phyloP scores from a whole-genome alignment of 2,329 filamentous ascomycete species.

The Amylocarpus encephaloides region DNA sequence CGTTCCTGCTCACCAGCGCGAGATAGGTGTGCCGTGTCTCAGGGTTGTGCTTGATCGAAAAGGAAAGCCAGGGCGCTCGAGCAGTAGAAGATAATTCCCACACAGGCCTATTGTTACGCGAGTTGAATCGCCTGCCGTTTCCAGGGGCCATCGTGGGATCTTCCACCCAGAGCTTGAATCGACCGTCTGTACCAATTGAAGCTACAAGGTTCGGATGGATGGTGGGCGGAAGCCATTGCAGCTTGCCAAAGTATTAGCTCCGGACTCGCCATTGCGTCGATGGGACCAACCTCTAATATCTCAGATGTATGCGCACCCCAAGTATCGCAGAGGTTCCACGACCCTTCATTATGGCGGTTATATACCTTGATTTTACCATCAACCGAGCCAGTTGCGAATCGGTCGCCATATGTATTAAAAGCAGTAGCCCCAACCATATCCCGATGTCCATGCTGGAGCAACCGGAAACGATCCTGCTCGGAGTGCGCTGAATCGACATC shows the following conservation, averaged over 20 bases:
- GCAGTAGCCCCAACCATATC: slow-evolving; percentile 50
- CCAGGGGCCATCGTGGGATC: slow-evolving; percentile 71
- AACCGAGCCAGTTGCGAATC: slow-evolving; percentile 83
- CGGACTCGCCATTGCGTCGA: slow-evolving; percentile 7
- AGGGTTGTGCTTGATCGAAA: slow-evolving; percentile 78
- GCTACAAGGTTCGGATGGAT: slow-evolving; percentile 80
- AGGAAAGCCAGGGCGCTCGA: slow-evolving; percentile 57
- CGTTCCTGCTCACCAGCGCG: slow-evolving; percentile 77
- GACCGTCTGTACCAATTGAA: slow-evolving; percentile 82
- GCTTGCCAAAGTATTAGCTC: slow-evolving; percentile 41
- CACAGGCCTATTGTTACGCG: slow-evolving; percentile 58
- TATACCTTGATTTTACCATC: slow-evolving; percentile 93
- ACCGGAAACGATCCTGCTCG: slow-evolving; percentile 30
- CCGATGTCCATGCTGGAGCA: slow-evolving; percentile 68
- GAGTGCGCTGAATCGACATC: slow-evolving; percentile 14
- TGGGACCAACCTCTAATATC: slow-evolving; percentile 66
- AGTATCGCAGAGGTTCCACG: slow-evolving; percentile 76
- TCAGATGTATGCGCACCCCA: slow-evolving; percentile 90
- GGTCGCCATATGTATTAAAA: slow-evolving; percentile 88
- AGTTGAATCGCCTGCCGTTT: slow-evolving; percentile 74
- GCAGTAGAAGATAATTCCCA: slow-evolving; percentile 26
- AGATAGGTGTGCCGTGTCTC: slow-evolving; percentile 77
- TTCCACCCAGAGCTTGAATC: slow-evolving; percentile 89
- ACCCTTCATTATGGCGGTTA: slow-evolving; percentile 70
- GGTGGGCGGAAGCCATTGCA: slow-evolving; percentile 89